phyloP scores from a whole-genome alignment of 106 monocot genomes.

The Ottelia alismoides region DNA sequence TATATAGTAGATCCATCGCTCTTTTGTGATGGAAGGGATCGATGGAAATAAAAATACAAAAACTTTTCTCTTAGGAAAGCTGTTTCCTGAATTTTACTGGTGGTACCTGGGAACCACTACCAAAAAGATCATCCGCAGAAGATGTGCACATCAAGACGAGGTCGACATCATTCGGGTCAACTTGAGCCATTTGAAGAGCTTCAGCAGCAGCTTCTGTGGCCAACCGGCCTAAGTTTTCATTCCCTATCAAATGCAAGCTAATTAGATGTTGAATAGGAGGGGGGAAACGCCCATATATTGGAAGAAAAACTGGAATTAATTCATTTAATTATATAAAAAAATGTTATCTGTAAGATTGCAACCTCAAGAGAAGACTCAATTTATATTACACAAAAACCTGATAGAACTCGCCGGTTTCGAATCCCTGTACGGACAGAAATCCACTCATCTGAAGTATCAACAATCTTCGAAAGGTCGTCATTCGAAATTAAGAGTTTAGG shows the following conservation, averaged over 20 bases:
- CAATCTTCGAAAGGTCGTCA: constrained; percentile 77
- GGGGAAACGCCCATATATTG: no score
- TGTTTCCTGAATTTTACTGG: no score
- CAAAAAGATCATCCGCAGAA: constrained; percentile 71
- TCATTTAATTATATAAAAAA: no score
- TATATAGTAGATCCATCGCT: no score
- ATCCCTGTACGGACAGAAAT: constrained; percentile 94
- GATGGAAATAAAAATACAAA: no score
- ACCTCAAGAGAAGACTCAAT: no score
- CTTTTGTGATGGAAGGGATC: no score
- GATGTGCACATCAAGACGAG: constrained; percentile 67
- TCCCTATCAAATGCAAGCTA: constrained; percentile 19
- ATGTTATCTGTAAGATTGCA: no score
- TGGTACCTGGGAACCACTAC: constrained; percentile 42
- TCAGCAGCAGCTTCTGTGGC: constrained; percentile 45
- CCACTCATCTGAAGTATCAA: constrained; percentile 97
- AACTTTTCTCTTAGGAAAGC: no score
- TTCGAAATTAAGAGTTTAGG: constrained; percentile 75
- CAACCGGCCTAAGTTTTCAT: constrained; percentile 40
- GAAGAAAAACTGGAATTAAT: no score
- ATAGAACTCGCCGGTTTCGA: constrained; percentile 60
- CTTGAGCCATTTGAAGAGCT: constrained; percentile 72
- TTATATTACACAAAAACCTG: no score
- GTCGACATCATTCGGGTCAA: constrained; percentile 55
- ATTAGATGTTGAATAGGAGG: no score